Conservation (phyloP, 768 basidiomycete genomes). For the Naganishia onofrii region DNA sequence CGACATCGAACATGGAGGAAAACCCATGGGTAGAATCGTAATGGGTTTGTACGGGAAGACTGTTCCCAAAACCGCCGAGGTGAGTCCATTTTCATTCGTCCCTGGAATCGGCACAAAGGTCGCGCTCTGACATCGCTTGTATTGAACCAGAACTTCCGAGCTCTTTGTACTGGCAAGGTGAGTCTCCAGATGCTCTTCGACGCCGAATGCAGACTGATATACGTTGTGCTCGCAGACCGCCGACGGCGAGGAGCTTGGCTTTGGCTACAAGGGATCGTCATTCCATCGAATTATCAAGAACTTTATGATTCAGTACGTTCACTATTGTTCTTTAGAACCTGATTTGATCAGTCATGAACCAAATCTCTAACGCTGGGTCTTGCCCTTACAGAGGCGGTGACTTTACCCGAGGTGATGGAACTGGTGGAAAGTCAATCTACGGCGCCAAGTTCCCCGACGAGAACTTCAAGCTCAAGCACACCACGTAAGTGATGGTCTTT, state of each 20-base stretch:
- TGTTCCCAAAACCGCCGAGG: constrained; percentile 83
- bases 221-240: neutral
- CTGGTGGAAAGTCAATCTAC: constrained; percentile 63
- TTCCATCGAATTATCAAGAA: constrained; percentile 96
- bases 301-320: constrained; percentile 65
- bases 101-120: neutral
- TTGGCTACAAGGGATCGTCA: constrained; percentile 88
- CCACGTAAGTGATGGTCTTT: constrained; percentile 43
- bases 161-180: constrained; percentile 74
- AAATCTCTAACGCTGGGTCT: neutral
- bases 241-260: constrained; percentile 61
- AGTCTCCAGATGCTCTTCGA: constrained; percentile 32
- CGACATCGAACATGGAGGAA: constrained; percentile 88
- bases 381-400: constrained; percentile 67
- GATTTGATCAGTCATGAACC: neutral
- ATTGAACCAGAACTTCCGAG: constrained; percentile 77
- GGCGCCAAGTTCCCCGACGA: constrained; percentile 88
- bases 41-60: constrained; percentile 75
- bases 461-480: constrained; percentile 97
- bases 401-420: constrained; percentile 62
- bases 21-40: constrained; percentile 76
- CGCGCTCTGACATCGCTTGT: neutral
- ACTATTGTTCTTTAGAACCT: constrained; percentile 25
- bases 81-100: neutral
- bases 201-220: neutral